Base-by-base conservation (phyloP, 2,329 filamentous ascomycete species). In the Penicillium freii region DNA sequence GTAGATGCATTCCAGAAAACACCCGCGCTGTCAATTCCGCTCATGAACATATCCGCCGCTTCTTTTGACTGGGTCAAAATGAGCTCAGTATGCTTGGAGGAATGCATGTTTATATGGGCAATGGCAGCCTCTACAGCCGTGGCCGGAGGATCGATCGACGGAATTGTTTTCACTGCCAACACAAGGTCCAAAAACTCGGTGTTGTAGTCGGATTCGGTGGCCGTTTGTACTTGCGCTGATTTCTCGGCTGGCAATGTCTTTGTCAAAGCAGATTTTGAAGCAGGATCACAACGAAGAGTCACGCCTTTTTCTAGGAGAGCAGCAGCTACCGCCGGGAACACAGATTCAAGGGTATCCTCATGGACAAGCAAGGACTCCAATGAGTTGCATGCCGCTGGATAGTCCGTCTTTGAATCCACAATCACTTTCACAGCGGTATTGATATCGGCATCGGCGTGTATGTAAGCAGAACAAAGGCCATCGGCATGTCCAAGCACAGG, bases 1-100 rank as follows among this genome's bases (percentile, higher is more conserved):
- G 91, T 96, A 25, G 91, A 95, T 8, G 92, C 90, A 73, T 99
- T 99, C 92, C 93, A 97, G 81, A 96, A 99, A 19, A 93, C 92
- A 51, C 92, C 93, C 0, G 92, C 89, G 29, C 91, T 91, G 77
- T 97, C 94, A 50, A 97, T 85, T 57, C 85, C 85, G 44, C 85
- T 84, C 84, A 95, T 90, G 80, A 97, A 99, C 49, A 80, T 80
- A 69, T 95, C 87, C 5, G 94, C 93, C 33, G 85, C 80, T 10
- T 81, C 79, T 47, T 80, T 74, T 27, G 86, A 85, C 5, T 84
- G 78, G 0, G 93, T 97, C 60, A 97, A 76, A 71, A 99, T 96
- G 51, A 83, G 86, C 73, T 99, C 94, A 9, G 94, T 99, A 81
- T 99, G 94, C 74, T 95, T 90, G 13, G 92, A 96, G 51, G 90